Base-by-base conservation (phyloP, 192 early-diverging fungal genomes). In the Coemansia sp. region DNA sequence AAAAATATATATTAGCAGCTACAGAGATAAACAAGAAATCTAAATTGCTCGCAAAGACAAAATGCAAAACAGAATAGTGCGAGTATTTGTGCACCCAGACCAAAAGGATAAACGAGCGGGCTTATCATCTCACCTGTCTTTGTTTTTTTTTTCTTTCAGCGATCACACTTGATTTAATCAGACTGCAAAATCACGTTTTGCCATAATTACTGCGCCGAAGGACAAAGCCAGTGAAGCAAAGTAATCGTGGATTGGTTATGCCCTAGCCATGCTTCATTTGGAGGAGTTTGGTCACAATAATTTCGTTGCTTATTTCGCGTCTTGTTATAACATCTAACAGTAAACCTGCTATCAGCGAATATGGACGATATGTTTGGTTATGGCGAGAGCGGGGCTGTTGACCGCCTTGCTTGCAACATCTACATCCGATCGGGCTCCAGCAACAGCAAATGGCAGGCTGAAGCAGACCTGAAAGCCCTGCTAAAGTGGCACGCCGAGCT, bases 331-430 rank as follows among this genome's bases (percentile, higher is more conserved):
- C 30, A 32, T 38, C 29, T 55, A 30, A 14, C 2, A 29, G 7
- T 1, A 11, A 22, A 10, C 25, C 25, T 55, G 25, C 22, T 55
- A 55, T 55, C 22, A 55, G 14, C 11, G 30, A 22, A 32, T 30
- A 56, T 11, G 31, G 11, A 32, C 14, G 55, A 32, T 14, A 17
- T 56, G 29, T 30, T 18, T 42, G 36, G 42, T 14, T 33, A 48
- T 3, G 14, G 6, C 20, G 52, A 56, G 30, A 14, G 34, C 30
- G 40, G 25, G 50, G 54, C 51, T 7, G 20, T 67, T 17, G 78
- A 81, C 54, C 66, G 63, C 60, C 72, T 81, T 32, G 50, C 14
- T 28, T 81, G 78, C 22, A 67, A 72, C 40, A 72, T 81, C 28
- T 81, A 69, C 32, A 52, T 81, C 48, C 48, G 32, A 34, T 22